Base-by-base conservation (phyloP, 805 yeast genomes). In the Priceomyces medius region DNA sequence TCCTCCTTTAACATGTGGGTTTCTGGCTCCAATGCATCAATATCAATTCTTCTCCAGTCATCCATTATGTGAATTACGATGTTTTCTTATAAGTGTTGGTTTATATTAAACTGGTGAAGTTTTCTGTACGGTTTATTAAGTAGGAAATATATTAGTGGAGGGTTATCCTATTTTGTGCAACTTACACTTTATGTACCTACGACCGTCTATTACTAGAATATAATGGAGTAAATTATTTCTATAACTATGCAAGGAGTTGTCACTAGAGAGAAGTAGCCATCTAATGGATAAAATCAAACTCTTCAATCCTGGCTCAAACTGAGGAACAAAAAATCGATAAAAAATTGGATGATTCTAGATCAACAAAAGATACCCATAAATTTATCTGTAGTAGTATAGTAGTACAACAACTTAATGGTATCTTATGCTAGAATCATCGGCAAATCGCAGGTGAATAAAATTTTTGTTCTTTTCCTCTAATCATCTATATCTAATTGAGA, bases 1-100 rank as follows among this genome's bases (percentile, higher is more conserved):
- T 86, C 91, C 50, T 76, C 80, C 34, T 74, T 73, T 23, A 83
- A 73, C 47, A 86, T 63, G 54, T 79, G 81, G 52, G 76, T 77
- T 35, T 90, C 96, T 3, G 95, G 86, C 58, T 90, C 97, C 50
- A 81, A 81, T 13, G 88, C 86, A 64, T 93, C 98, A 40, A 93
- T 82, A 62, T 93, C 96, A 53, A 91, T 88, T 76, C 93, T 81
- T 77, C 99, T 85, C 95, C 95, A 86, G 58, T 84, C 89, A 46
- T 78, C 82, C 80, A 80, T 78, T 24, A 31, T 49, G 29, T 9
- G 7, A 10, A n/a, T 5, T n/a, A 12, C 29, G 5, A 26, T 10
- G n/a, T 8, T 26, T 9, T n/a, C 29, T 26, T n/a, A 14, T 6
- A 4, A 4, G 9, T 14, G 9, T 8, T 8, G n/a, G 14, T n/a